Conservation (phyloP, 75 land plant species). For the Sequoiadendron giganteum region DNA sequence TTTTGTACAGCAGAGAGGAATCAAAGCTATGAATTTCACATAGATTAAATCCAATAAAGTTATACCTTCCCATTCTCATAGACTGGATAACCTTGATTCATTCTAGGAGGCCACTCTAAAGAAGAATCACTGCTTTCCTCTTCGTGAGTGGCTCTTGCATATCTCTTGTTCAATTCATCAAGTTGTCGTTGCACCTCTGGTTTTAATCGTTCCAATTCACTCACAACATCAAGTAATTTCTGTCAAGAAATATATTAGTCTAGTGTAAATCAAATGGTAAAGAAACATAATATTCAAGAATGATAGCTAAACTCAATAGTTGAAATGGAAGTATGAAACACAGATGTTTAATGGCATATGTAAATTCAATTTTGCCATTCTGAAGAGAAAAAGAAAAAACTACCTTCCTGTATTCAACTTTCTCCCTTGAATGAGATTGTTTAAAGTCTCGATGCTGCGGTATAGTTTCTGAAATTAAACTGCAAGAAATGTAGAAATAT, state of each 20-base stretch:
- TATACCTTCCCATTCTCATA: constrained; percentile 9
- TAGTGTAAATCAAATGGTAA: neutral
- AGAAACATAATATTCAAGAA: neutral
- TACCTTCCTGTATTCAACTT: constrained; percentile 56
- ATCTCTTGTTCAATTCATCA: constrained; percentile 41
- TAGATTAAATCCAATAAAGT: neutral
- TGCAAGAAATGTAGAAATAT: constrained; percentile 21
- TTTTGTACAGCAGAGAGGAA: neutral
- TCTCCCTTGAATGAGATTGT: constrained; percentile 30
- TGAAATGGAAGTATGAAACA: neutral
- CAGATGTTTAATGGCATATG: neutral
- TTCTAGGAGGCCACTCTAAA: constrained; percentile 25
- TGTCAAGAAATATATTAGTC: constrained; percentile 19
- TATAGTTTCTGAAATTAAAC: constrained; percentile 83
- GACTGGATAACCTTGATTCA: constrained; percentile 14
- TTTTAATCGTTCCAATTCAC: constrained; percentile 80
- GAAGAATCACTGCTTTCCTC: constrained; percentile 14
- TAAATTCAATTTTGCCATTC: neutral
- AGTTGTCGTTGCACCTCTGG: constrained; percentile 62
- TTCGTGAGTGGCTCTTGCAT: constrained; percentile 7
- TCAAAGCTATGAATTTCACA: neutral
- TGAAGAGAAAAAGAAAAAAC: neutral
- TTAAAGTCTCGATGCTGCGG: constrained; percentile 80
- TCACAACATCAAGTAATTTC: constrained; percentile 60
- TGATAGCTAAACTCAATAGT: neutral